Conservation (phyloP, 1,139 yeast genomes). For the Yamadazyma membranifaciens region DNA sequence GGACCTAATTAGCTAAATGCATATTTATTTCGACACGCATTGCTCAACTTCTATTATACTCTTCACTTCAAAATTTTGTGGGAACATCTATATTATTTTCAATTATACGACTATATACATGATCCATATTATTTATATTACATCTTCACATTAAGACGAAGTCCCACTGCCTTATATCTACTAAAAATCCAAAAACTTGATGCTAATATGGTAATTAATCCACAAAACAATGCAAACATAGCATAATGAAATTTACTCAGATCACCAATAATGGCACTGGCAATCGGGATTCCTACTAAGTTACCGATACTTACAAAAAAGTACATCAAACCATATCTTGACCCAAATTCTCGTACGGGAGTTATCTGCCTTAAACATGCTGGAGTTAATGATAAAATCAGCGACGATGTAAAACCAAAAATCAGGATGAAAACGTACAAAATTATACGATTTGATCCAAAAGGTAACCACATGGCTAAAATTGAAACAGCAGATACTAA, state of each 20-base stretch:
- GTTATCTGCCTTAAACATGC: conserved; percentile 41
- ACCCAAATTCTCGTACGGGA: conserved; percentile 35
- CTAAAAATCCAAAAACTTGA: conserved; percentile 31
- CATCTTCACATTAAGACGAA: conserved; percentile 30
- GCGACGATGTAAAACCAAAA: conserved; percentile 34
- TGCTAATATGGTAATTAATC: conserved; percentile 28
- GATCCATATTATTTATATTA: conserved; percentile 1
- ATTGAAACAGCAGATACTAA: conserved; percentile 30
- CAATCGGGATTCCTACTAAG: conserved; percentile 44
- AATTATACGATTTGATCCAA: conserved; percentile 30
- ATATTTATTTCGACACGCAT: too few species aligned
- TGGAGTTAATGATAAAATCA: conserved; percentile 35
- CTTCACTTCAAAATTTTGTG: too few species aligned
- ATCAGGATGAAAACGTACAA: conserved; percentile 24
- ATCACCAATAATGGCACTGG: conserved; percentile 39
- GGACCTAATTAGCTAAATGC: too few species aligned
- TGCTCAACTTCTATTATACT: too few species aligned
- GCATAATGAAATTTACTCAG: conserved; percentile 30
- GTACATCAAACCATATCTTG: conserved; percentile 39
- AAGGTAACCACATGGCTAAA: conserved; percentile 38
- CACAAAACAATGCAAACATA: conserved; percentile 37
- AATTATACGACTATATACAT: too few species aligned
- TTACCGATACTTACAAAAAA: conserved; percentile 40
- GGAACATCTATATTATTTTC: not conserved
- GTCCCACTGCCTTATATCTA: conserved; percentile 34